phyloP scores from a whole-genome alignment of 1,284 basidiomycete species.

The Amylostereum areolatum region DNA sequence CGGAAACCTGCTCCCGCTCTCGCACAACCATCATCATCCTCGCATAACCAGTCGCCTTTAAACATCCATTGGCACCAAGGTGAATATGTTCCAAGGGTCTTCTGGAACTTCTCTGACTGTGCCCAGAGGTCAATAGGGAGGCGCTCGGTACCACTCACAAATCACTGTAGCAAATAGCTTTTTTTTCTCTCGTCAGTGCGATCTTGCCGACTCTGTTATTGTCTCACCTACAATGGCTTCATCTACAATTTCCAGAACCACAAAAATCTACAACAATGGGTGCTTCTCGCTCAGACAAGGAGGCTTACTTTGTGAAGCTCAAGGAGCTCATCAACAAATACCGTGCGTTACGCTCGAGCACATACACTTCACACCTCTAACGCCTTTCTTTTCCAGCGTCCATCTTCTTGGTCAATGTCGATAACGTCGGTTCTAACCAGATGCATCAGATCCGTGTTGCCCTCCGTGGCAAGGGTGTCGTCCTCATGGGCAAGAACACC shows the following conservation, averaged over 20 bases:
- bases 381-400: conserved; percentile 53
- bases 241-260: conserved; percentile 5
- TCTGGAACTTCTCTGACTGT: conserved; percentile 4
- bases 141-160: conserved; percentile 40
- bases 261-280: conserved; percentile 65
- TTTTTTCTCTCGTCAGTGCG: conserved; percentile 19
- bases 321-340: conserved; percentile 90
- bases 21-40: background rate
- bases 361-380: too few species aligned
- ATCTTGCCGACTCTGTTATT: conserved; percentile 1
- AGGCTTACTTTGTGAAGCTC: conserved; percentile 91
- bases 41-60: conserved; percentile 57
- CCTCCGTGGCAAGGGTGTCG: conserved; percentile 93
- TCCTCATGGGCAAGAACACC: conserved; percentile 99
- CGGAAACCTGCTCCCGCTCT: too few species aligned
- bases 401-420: conserved; percentile 99
- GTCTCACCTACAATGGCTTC: background rate
- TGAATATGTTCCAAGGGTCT: conserved; percentile 10
- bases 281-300: conserved; percentile 87
- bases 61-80: conserved; percentile 81
- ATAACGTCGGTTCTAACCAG: conserved; percentile 99
- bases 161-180: conserved; percentile 12
- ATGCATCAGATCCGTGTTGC: conserved; percentile 98
- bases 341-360: conserved; percentile 48
- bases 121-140: conserved; percentile 82